Percentiles rank a stretch among this genome's conserved stretches.
These are phyloP conservation scores for Zygoascus hellenicus DNA, from an alignment of 1,139 yeast genomes.

Conservation along the genomic window DNA sequence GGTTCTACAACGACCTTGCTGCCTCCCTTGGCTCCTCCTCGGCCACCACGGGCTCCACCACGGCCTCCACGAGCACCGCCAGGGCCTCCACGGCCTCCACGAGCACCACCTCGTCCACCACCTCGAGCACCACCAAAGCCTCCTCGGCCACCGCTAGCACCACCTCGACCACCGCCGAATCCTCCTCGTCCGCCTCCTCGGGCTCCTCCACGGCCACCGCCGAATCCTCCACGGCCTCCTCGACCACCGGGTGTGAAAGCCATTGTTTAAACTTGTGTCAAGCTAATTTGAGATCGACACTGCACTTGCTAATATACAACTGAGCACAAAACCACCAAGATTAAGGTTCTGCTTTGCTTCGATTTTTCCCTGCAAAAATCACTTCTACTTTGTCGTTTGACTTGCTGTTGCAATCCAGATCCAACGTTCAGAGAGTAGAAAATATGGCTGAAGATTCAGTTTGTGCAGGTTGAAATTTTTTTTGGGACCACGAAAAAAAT, in stretches of 20 bases:
- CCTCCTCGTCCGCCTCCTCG: constrained; percentile 29
- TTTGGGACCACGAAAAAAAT: not conserved
- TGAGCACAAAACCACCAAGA: too few species aligned
- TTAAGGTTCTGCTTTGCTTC: too few species aligned
- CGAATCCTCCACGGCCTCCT: constrained; percentile 18
- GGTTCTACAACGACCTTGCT: constrained; percentile 97
- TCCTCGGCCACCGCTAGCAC: constrained; percentile 31
- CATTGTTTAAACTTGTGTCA: constrained; percentile 33
- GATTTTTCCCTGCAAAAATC: not conserved
- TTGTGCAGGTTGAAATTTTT: constrained; percentile 1
- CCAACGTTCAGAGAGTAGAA: not conserved
- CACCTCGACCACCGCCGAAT: constrained; percentile 33
- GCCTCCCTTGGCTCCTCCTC: constrained; percentile 81
- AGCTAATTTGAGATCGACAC: not conserved
- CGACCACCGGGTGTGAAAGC: constrained; percentile 41
- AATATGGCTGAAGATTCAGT: constrained; percentile 4
- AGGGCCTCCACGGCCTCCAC: constrained; percentile 36
- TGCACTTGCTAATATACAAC: constrained; percentile 1
- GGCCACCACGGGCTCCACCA: constrained; percentile 49
- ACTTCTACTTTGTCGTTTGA: not conserved
- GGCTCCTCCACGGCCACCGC: constrained; percentile 28
- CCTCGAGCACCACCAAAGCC: constrained; percentile 28
- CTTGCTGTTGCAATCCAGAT: not conserved
- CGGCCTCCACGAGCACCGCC: constrained; percentile 40
- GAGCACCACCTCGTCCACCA: constrained; percentile 29